Evolutionary conservation across 768 basidiomycete species (phyloP), one percentile per base, ranked within the genome.

Genomic region (Boletus vermiculosoides): DNA sequence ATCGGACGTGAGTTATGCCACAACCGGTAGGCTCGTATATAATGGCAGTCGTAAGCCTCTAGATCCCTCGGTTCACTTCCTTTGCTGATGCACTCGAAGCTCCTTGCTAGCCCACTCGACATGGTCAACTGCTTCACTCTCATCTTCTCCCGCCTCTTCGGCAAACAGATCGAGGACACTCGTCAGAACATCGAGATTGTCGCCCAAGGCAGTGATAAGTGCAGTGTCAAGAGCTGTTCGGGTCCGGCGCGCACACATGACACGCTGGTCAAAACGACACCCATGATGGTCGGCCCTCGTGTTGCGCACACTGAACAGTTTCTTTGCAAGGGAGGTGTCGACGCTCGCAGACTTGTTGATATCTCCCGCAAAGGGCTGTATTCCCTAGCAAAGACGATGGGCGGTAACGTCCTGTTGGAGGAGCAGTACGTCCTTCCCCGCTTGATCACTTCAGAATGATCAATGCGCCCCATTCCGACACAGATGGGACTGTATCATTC

Each of bases 401-500:
- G 74, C 5, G 76, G 73, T 8, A 76, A 76, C 49, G 69, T 73
- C 36, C 63, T 75, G 6, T 59, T 75, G 25, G 74, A 75, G 47
- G 74, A 75, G 47, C 65, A 70, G 74, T 76, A 37, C 56, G 72
- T 57, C 51, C 42, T 49, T 56, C 57, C 59, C 57, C 52, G 22
- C 52, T 56, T 52, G 62, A 60, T 63, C 55, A 49, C 47, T 48
- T 55, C 59, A 59, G 12, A 56, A 55, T 57, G 58, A 58, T 63
- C 25, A 59, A 62, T 52, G 9, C 6, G 18, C 25, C 51, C 50
- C 59, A 52, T 65, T 54, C 58, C 51, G 42, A 45, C 56, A 33
- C 45, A 75, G 74, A 61, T 75, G 74, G 74, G 68, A 73, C 45
- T 76, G 74, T 54, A 66, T 65, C 37, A 74, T 75, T 36, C 69